These are phyloP conservation scores for Ormosia semicastrata DNA, from an alignment of 306 rosid genomes.

Conservation along the genomic window DNA sequence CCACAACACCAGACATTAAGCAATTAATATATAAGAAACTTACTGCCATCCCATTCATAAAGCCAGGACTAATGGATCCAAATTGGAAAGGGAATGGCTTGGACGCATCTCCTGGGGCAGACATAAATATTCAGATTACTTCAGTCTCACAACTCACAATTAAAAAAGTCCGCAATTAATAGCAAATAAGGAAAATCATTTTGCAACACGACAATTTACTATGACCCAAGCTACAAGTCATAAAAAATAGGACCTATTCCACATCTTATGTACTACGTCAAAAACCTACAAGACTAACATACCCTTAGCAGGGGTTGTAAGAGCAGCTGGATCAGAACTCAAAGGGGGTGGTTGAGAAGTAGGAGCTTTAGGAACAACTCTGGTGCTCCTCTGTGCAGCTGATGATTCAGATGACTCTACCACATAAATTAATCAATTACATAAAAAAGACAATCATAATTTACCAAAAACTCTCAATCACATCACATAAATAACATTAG, in stretches of 20 bases:
- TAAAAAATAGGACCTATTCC: background rate
- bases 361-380: conserved; percentile 69
- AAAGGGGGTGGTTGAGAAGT: conserved; percentile 59
- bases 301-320: conserved; percentile 62
- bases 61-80: conserved; percentile 78
- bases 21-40: conserved; percentile 6
- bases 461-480: conserved; percentile 18
- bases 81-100: conserved; percentile 75
- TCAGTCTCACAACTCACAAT: conserved; percentile 18
- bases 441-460: background rate
- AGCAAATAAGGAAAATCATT: background rate
- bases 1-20: conserved; percentile 6
- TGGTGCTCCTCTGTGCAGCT: conserved; percentile 53
- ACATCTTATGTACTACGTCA: background rate
- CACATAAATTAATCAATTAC: conserved; percentile 12
- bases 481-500: background rate
- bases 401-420: conserved; percentile 53
- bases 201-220: background rate
- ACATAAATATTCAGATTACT: conserved; percentile 22
- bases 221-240: background rate
- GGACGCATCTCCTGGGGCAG: conserved; percentile 65
- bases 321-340: conserved; percentile 44
- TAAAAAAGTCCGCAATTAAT: background rate
- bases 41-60: conserved; percentile 78
- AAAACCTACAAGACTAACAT: conserved; percentile 26